Conservation (phyloP, 495 filamentous ascomycete genomes). For the Mytilinidion resinicola region DNA sequence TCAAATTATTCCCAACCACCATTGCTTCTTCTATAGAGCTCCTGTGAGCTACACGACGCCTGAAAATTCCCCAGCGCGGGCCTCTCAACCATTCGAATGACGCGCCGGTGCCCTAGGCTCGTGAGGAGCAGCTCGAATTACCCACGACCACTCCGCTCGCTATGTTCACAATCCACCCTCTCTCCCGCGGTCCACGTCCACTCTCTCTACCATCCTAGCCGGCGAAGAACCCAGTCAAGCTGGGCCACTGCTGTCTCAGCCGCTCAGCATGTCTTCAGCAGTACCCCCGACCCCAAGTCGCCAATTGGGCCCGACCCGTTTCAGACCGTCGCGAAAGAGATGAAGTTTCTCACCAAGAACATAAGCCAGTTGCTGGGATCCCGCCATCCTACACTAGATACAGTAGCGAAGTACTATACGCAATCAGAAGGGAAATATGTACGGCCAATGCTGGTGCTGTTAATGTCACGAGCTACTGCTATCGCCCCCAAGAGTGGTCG, state of each 20-base stretch:
- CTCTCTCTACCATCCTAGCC: conserved; percentile 30
- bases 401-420: conserved; percentile 97
- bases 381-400: conserved; percentile 87
- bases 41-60: neutral
- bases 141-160: conserved; percentile 2
- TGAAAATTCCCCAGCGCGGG: neutral
- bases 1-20: too few relatives aligned
- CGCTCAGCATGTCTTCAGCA: conserved; percentile 66
- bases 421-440: conserved; percentile 94
- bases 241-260: conserved; percentile 68
- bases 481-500: conserved; percentile 59
- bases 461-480: conserved; percentile 91
- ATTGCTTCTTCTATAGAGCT: too few relatives aligned
- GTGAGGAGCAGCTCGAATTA: conserved; percentile 12
- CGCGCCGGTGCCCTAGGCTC: conserved; percentile 21
- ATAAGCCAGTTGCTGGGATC: conserved; percentile 83
- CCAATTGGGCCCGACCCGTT: conserved; percentile 41
- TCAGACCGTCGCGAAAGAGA: conserved; percentile 78
- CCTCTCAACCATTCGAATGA: conserved; percentile 6
- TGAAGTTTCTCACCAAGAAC: conserved; percentile 88
- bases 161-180: neutral
- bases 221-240: conserved; percentile 43
- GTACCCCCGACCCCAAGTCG: conserved; percentile 35
- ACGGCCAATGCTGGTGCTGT: conserved; percentile 83
- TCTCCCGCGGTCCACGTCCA: neutral